phyloP scores from a whole-genome alignment of 768 basidiomycete species.

The Lentinula edodes region DNA sequence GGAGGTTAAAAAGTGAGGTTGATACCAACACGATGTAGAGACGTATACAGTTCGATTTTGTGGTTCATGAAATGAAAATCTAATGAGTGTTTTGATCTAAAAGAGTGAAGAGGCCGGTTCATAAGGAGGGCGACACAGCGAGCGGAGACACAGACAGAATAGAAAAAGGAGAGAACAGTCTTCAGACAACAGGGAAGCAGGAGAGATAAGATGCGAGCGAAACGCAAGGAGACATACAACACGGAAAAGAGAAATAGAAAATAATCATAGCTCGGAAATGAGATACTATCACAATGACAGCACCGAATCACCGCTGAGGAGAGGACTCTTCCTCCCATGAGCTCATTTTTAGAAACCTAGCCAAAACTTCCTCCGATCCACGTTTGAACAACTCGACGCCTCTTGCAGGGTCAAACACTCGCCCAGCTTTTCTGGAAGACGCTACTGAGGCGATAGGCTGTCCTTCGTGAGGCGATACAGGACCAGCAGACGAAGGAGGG shows the following conservation, averaged over 20 bases:
- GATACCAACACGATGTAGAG: neutral
- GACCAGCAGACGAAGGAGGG: constrained; percentile 24
- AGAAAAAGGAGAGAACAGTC: neutral
- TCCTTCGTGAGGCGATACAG: constrained; percentile 44
- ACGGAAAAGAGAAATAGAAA: neutral
- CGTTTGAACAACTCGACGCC: constrained; percentile 83
- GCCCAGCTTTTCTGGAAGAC: constrained; percentile 40
- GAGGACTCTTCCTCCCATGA: constrained; percentile 55
- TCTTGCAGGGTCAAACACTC: constrained; percentile 84
- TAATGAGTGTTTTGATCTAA: constrained; percentile 8
- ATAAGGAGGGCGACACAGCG: neutral
- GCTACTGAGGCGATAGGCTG: constrained; percentile 21
- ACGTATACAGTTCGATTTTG: constrained; percentile 1
- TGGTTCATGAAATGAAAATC: constrained; percentile 1
- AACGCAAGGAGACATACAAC: neutral
- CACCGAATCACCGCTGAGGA: constrained; percentile 2
- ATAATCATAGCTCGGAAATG: neutral
- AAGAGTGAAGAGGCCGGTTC: neutral
- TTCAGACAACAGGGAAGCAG: neutral
- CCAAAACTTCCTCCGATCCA: constrained; percentile 82
- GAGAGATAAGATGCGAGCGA: neutral
- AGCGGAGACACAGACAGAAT: neutral
- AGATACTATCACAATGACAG: neutral
- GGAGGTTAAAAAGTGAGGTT: neutral
- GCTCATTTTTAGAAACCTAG: constrained; percentile 76